These are phyloP conservation scores for Moelleriella libera DNA, from an alignment of 2,329 filamentous ascomycete genomes.

Conservation along the genomic window DNA sequence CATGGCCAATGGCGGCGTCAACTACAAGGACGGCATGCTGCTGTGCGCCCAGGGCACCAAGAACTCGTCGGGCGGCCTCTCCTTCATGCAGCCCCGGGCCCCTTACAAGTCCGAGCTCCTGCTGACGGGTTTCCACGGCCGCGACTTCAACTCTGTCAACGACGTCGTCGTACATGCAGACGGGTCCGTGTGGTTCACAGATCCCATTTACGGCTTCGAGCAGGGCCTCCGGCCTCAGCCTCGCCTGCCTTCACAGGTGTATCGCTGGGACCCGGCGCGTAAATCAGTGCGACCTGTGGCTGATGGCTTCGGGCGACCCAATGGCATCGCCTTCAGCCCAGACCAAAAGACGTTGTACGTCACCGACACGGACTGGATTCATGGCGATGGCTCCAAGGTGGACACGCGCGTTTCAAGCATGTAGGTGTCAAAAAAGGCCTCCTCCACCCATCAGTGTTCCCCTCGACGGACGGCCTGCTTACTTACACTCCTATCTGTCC, in stretches of 20 bases:
- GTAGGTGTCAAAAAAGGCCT: slow-evolving; percentile 7
- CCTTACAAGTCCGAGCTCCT: slow-evolving; percentile 15
- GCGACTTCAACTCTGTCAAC: slow-evolving; percentile 33
- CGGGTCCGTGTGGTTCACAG: slow-evolving; percentile 34
- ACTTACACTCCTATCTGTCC: too few species aligned
- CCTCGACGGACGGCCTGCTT: neutral
- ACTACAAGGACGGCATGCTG: slow-evolving; percentile 23
- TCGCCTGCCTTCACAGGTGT: slow-evolving; percentile 30
- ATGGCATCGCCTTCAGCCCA: slow-evolving; percentile 30
- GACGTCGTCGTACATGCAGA: slow-evolving; percentile 29
- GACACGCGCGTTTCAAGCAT: slow-evolving; percentile 10
- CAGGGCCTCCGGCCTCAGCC: slow-evolving; percentile 30
- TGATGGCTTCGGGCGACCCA: slow-evolving; percentile 31
- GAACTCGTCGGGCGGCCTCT: slow-evolving; percentile 12
- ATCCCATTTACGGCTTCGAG: slow-evolving; percentile 31
- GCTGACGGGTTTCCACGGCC: slow-evolving; percentile 24
- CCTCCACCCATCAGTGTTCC: neutral
- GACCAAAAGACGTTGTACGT: slow-evolving; percentile 29
- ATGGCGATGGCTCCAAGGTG: slow-evolving; percentile 18
- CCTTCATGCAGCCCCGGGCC: slow-evolving; percentile 16
- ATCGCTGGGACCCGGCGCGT: slow-evolving; percentile 26
- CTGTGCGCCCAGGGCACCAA: slow-evolving; percentile 25
- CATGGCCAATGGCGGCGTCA: slow-evolving; percentile 36
- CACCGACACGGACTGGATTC: slow-evolving; percentile 24
- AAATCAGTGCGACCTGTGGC: slow-evolving; percentile 27